Base-by-base conservation (phyloP, 2,329 filamentous ascomycete species). In the Grosmannia serpens region DNA sequence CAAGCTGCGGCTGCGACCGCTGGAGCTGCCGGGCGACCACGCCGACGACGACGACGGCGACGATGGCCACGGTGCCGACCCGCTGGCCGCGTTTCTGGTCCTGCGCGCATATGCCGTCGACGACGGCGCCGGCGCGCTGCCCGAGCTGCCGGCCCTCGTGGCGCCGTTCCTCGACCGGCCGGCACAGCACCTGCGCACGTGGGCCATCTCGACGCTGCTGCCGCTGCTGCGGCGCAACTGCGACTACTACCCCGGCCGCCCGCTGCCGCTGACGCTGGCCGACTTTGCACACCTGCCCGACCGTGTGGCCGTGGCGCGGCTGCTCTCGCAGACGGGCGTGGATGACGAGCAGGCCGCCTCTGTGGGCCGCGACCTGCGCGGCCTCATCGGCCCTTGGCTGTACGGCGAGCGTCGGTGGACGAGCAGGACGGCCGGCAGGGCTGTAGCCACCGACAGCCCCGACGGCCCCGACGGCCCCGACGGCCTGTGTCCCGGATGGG, bases 331-430 rank as follows among this genome's bases (percentile, higher is more conserved):
- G 57, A 84, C 82, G 1, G 76, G 75, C 29, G 60, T 65, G 22
- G 31, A 51, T 38, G 31, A 4, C 13, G 13, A 38, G 7, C 35
- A 38, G 20, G 35, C 20, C 61, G 60, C 64, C 1, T 68, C 44
- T 10, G 67, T 85, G 53, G 83, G 81, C 1, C 79, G 86, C 59
- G 87, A 91, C 66, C 67, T 91, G 58, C 81, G 81, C 62, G 82
- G 84, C 0, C 67, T 91, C 44, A 73, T 91, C 55, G 85, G 84
- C 0, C 88, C 88, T 2, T 92, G 88, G 88, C 74, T 91, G 54
- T 84, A 87, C 65, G 83, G 83, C 52, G 77, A 83, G 55, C 77
- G 71, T 24, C 80, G 85, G 57, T 84, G 85, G 74, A 60, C 63
- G 10, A 64, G 60, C 5, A 71, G 62, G 51, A 38, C 26, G 52